A percentile compares a stretch with the other conserved stretches of the same genome.
Conservation (phyloP, 2,329 filamentous ascomycete genomes). For the Penicillium decumbens region DNA sequence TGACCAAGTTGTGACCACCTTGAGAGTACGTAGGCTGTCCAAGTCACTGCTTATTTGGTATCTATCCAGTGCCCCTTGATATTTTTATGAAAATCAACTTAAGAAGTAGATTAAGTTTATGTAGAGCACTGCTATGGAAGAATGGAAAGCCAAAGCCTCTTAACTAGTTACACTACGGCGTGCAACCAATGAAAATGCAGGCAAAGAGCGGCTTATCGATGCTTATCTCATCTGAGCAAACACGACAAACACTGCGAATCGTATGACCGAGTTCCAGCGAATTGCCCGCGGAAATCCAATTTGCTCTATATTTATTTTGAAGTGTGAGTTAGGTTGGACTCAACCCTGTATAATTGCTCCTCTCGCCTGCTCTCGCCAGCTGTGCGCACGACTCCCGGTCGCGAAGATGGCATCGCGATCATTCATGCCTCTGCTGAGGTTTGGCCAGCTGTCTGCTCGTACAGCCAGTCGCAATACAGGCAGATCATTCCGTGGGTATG, state of each 20-base stretch:
- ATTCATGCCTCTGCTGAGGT: slow-evolving; percentile 34
- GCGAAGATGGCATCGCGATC: slow-evolving; percentile 32
- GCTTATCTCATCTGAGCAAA: neutral
- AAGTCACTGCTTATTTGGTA: too few relatives aligned
- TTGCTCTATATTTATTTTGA: neutral
- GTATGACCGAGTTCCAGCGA: neutral
- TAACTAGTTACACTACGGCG: neutral
- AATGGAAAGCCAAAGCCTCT: neutral
- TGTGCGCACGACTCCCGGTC: neutral
- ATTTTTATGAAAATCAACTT: too few relatives aligned
- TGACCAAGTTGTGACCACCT: too few relatives aligned
- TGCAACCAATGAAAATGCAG: neutral
- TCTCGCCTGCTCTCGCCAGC: neutral
- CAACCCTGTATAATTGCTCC: neutral
- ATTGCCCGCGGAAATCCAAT: neutral
- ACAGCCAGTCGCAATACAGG: slow-evolving; percentile 15
- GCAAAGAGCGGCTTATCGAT: neutral
- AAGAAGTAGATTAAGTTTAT: neutral
- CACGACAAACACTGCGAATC: neutral
- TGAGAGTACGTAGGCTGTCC: too few relatives aligned
- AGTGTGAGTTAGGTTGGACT: neutral
- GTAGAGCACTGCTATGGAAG: too few relatives aligned
- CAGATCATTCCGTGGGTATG: slow-evolving; percentile 26
- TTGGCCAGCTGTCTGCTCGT: slow-evolving; percentile 26
- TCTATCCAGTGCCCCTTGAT: too few relatives aligned